A percentile compares a stretch with the other conserved stretches of the same genome.
Evolutionary conservation across 176 grass and related monocot genomes (phyloP).

Genomic region (Leersia perrieri): DNA sequence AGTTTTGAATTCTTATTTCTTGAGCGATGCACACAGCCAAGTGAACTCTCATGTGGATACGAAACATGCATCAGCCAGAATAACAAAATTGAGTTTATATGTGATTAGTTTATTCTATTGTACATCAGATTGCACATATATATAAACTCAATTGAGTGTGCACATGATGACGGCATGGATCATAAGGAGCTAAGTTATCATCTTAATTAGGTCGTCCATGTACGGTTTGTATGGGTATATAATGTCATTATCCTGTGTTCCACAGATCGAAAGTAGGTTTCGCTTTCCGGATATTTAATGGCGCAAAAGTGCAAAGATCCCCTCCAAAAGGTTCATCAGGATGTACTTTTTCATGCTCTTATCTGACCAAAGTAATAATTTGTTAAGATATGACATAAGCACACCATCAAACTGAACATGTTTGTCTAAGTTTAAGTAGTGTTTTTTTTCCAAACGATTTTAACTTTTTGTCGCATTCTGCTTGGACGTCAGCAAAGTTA

Average conservation of each 20-base stretch:
- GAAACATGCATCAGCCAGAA: neutral
- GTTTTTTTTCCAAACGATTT: neutral
- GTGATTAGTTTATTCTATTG: neutral
- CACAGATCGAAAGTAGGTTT: neutral
- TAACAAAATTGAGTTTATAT: neutral
- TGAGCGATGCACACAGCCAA: too few species aligned
- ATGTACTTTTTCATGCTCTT: constrained; percentile 6
- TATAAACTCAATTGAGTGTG: neutral
- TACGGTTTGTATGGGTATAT: neutral
- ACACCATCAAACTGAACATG: neutral
- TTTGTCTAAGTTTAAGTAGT: neutral
- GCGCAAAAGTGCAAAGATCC: constrained; percentile 7
- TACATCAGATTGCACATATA: neutral
- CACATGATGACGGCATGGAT: neutral
- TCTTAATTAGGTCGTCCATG: neutral
- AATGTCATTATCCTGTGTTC: neutral
- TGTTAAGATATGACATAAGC: neutral
- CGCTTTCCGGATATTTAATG: neutral
- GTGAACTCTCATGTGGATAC: neutral
- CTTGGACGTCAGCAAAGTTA: neutral
- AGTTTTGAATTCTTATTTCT: too few species aligned
- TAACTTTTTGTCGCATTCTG: neutral
- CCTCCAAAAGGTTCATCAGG: neutral
- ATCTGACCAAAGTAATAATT: neutral
- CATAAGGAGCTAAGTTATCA: neutral